A percentile compares a stretch with the other conserved stretches of the same genome.
phyloP scores from a whole-genome alignment of 108 stramenopile genomes.

The Nitzschia putrida region DNA sequence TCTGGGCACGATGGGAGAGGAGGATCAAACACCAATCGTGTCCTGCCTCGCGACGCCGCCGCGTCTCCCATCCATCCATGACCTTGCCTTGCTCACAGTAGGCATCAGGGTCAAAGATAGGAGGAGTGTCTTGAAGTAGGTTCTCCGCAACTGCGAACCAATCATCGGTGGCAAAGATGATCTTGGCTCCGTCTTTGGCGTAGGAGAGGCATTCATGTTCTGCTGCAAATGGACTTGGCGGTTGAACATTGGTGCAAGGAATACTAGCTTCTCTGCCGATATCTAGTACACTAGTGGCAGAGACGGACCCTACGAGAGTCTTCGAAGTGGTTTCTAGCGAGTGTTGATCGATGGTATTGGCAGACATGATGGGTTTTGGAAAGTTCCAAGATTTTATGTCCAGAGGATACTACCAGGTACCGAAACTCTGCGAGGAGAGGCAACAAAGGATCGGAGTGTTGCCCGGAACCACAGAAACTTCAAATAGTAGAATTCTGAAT shows the following conservation, averaged over 20 bases:
- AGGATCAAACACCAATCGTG: conserved; percentile 92
- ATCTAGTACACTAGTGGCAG: conserved; percentile 27
- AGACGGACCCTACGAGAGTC: conserved; percentile 14
- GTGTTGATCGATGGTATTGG: neutral
- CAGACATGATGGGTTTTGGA: no score
- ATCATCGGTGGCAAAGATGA: conserved; percentile 89
- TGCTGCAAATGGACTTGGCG: conserved; percentile 7
- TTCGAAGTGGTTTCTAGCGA: neutral
- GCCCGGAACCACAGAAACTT: no score
- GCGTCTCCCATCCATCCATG: conserved; percentile 95
- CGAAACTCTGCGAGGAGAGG: no score
- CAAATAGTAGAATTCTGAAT: neutral
- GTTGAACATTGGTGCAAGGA: conserved; percentile 9
- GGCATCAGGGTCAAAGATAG: conserved; percentile 75
- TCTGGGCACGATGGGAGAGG: conserved; percentile 37
- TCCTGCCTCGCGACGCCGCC: conserved; percentile 72
- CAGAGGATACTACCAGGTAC: no score
- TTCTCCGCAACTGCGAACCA: conserved; percentile 91
- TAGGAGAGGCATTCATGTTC: conserved; percentile 19
- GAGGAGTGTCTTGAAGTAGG: conserved; percentile 56
- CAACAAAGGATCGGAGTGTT: no score
- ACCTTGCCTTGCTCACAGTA: conserved; percentile 90
- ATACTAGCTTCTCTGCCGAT: neutral
- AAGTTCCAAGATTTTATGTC: no score
- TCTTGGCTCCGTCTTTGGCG: conserved; percentile 26